Conservation (phyloP, 192 early-diverging fungal genomes). For the Mortierella antarctica region DNA sequence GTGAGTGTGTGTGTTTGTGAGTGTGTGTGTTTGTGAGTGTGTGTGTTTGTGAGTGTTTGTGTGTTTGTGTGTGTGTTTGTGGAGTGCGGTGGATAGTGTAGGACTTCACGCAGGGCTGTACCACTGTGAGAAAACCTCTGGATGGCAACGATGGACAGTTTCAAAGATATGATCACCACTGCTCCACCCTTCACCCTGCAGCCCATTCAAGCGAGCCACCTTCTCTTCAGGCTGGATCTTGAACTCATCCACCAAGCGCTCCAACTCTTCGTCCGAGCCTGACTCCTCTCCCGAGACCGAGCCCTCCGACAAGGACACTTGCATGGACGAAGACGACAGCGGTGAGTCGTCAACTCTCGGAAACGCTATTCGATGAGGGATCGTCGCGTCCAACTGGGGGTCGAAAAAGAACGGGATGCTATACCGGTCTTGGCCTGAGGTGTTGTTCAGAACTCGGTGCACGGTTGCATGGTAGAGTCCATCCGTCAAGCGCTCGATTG, state of each 20-base stretch:
- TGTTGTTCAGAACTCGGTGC: slow-evolving; percentile 67
- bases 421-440: slow-evolving; percentile 57
- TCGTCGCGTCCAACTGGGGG: slow-evolving; percentile 47
- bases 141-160: slow-evolving; percentile 41
- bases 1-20: neutral
- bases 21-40: neutral
- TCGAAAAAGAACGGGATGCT: slow-evolving; percentile 71
- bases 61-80: neutral
- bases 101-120: neutral
- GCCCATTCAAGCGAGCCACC: neutral
- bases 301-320: slow-evolving; percentile 45
- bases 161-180: slow-evolving; percentile 45
- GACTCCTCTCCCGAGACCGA: neutral
- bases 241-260: slow-evolving; percentile 11
- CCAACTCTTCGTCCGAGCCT: slow-evolving; percentile 12
- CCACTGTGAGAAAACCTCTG: slow-evolving; percentile 41
- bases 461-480: slow-evolving; percentile 64
- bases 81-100: neutral
- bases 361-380: slow-evolving; percentile 53
- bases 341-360: neutral
- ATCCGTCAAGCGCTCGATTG: slow-evolving; percentile 64
- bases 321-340: slow-evolving; percentile 39
- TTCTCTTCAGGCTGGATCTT: neutral
- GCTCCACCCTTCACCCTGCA: slow-evolving; percentile 15
- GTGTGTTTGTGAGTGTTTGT: neutral